Conservation (phyloP, 2,329 filamentous ascomycete species). For the Aspergillus chevalieri region DNA sequence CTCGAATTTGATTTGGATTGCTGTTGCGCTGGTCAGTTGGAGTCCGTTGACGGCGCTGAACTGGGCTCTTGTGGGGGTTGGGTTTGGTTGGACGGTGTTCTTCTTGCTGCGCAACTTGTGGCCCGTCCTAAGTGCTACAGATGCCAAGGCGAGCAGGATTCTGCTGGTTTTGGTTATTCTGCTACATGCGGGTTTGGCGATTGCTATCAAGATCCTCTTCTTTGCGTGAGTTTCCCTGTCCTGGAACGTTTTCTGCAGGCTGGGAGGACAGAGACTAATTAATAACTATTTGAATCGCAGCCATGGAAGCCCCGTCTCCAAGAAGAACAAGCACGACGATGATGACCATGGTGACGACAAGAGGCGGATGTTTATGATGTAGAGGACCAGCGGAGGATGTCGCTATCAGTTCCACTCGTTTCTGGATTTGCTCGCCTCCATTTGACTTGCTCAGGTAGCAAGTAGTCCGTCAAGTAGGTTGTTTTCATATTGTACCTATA, state of each 20-base stretch:
- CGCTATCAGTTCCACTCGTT: conserved; percentile 4
- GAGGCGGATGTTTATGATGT: conserved; percentile 24
- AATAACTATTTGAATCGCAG: conserved; percentile 16
- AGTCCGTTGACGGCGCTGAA: conserved; percentile 80
- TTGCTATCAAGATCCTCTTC: conserved; percentile 95
- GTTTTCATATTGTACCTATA: conserved; percentile 7
- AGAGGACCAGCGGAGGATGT: conserved; percentile 1
- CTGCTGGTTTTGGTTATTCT: conserved; percentile 76
- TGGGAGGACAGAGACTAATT: not conserved
- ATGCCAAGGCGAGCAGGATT: conserved; percentile 83
- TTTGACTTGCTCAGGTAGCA: conserved; percentile 12
- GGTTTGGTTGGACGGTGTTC: conserved; percentile 72
- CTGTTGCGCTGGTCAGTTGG: conserved; percentile 86
- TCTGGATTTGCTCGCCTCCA: not conserved
- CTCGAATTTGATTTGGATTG: conserved; percentile 94
- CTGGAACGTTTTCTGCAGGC: conserved; percentile 7
- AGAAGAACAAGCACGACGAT: conserved; percentile 34
- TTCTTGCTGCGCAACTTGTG: conserved; percentile 84
- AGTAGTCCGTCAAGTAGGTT: not conserved
- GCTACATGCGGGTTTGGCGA: conserved; percentile 80
- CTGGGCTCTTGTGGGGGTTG: conserved; percentile 85
- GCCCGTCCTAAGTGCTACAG: conserved; percentile 86
- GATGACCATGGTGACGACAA: conserved; percentile 22
- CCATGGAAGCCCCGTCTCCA: conserved; percentile 58
- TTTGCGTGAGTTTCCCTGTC: conserved; percentile 58